phyloP scores from a whole-genome alignment of 2,329 filamentous ascomycete species.

The Dryadomyces sulphureus region DNA sequence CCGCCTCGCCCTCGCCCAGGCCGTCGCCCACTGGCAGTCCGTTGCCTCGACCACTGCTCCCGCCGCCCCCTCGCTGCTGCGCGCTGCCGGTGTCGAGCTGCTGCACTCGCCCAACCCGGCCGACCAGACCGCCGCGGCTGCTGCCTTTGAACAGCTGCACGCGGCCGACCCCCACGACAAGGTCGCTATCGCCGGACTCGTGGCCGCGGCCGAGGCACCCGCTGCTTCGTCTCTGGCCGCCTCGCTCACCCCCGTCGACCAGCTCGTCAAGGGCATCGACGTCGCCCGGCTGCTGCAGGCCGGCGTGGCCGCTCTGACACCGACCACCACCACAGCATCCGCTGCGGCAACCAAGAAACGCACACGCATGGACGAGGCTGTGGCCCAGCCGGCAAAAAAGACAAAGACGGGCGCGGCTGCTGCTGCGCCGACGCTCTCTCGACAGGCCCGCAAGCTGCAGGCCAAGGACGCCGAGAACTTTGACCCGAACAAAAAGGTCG shows the following conservation, averaged over 20 bases:
- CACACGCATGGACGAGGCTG: constrained; percentile 2
- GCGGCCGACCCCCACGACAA: constrained; percentile 50
- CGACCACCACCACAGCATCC: constrained; percentile 23
- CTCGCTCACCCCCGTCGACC: constrained; percentile 26
- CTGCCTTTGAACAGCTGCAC: constrained; percentile 65
- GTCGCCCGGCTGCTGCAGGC: constrained; percentile 46
- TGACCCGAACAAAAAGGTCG: constrained; percentile 63
- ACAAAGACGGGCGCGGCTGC: constrained; percentile 3
- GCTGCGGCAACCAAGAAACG: constrained; percentile 15
- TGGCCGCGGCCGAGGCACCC: constrained; percentile 56
- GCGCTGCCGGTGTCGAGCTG: constrained; percentile 69
- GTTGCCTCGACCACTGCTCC: constrained; percentile 1
- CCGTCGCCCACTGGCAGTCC: constrained; percentile 64
- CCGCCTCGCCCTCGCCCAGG: constrained; percentile 60
- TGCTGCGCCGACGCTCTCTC: constrained; percentile 33
- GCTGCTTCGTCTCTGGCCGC: constrained; percentile 27
- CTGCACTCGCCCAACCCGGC: constrained; percentile 57
- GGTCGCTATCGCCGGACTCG: constrained; percentile 64
- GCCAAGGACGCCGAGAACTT: constrained; percentile 25
- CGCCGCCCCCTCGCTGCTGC: constrained; percentile 48
- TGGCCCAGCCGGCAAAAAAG: constrained; percentile 6
- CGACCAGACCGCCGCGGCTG: constrained; percentile 55
- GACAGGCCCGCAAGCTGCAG: constrained; percentile 15
- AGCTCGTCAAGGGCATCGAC: constrained; percentile 46
- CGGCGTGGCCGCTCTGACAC: constrained; percentile 41